phyloP scores from a whole-genome alignment of 2,329 filamentous ascomycete species.

The Sarocladium brachiariae region DNA sequence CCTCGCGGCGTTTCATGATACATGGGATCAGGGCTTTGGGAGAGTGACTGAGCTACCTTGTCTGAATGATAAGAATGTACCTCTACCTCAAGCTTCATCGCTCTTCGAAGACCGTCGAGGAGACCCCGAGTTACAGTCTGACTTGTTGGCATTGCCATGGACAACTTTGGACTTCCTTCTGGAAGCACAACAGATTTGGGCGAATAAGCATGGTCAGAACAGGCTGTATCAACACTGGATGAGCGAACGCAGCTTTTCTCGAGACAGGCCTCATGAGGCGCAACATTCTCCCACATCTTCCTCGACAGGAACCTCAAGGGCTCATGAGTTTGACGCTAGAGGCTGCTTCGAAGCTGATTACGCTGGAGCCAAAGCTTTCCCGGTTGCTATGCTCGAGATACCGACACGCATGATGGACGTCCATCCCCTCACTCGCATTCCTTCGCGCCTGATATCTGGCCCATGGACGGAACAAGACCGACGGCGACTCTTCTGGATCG shows the following conservation, averaged over 20 bases:
- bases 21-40: conserved; percentile 33
- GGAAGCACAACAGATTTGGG: conserved; percentile 41
- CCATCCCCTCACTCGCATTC: conserved; percentile 32
- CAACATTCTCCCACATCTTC: conserved; percentile 10
- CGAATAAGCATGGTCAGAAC: conserved; percentile 28
- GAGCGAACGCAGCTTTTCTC: background rate
- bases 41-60: background rate
- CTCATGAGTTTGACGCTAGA: conserved; percentile 24
- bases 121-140: conserved; percentile 26
- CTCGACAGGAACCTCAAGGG: conserved; percentile 15
- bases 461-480: conserved; percentile 33
- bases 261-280: background rate
- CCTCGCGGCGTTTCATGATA: conserved; percentile 28
- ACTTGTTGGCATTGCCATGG: conserved; percentile 38
- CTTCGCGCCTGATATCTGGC: conserved; percentile 31
- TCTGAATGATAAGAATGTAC: too few species aligned
- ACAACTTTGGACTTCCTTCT: conserved; percentile 37
- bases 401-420: conserved; percentile 23
- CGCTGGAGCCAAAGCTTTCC: conserved; percentile 17
- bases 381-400: background rate
- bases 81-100: too few species aligned
- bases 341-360: conserved; percentile 32
- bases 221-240: conserved; percentile 27
- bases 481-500: conserved; percentile 39
- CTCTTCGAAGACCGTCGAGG: background rate